Evolutionary conservation across 768 basidiomycete species (phyloP).

Genomic region (Wakefieldia striispora): DNA sequence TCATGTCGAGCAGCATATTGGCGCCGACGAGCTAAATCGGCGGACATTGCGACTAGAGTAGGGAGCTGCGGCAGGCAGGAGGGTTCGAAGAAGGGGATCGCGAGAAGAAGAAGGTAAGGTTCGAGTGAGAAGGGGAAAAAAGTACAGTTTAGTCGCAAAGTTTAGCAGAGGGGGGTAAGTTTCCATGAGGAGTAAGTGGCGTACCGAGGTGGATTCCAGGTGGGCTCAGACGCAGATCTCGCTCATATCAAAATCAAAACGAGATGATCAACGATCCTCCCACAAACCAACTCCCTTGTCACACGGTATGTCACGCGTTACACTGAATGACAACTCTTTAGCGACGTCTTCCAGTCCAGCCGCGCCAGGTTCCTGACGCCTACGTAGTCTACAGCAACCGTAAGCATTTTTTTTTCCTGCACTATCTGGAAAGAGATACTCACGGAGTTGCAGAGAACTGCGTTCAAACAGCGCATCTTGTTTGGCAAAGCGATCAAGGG

Average conservation of each 20-base stretch:
- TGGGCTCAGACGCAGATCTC: constrained; percentile 12
- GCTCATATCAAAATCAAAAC: constrained; percentile 9
- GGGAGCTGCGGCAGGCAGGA: constrained; percentile 2
- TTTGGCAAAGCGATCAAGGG: constrained; percentile 33
- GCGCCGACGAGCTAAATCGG: constrained; percentile 13
- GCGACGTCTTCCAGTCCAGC: neutral
- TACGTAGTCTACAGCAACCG: constrained; percentile 3
- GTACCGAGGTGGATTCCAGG: constrained; percentile 1
- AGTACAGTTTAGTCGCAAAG: neutral
- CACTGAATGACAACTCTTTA: neutral
- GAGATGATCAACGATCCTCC: constrained; percentile 12
- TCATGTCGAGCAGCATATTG: constrained; percentile 8
- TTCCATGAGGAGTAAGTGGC: constrained; percentile 1
- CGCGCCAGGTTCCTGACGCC: constrained; percentile 3
- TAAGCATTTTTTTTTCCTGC: neutral
- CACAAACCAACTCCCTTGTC: constrained; percentile 10
- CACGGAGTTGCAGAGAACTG: constrained; percentile 4
- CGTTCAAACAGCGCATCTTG: constrained; percentile 29
- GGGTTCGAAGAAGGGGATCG: constrained; percentile 6
- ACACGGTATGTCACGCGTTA: constrained; percentile 17
- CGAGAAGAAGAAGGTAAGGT: constrained; percentile 1
- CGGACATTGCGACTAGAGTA: constrained; percentile 4
- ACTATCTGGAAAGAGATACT: constrained; percentile 8
- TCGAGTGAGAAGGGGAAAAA: constrained; percentile 6
- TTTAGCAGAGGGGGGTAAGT: neutral